Conservation (phyloP, 1,139 yeast genomes). For the Magnusiomyces suaveolens region DNA sequence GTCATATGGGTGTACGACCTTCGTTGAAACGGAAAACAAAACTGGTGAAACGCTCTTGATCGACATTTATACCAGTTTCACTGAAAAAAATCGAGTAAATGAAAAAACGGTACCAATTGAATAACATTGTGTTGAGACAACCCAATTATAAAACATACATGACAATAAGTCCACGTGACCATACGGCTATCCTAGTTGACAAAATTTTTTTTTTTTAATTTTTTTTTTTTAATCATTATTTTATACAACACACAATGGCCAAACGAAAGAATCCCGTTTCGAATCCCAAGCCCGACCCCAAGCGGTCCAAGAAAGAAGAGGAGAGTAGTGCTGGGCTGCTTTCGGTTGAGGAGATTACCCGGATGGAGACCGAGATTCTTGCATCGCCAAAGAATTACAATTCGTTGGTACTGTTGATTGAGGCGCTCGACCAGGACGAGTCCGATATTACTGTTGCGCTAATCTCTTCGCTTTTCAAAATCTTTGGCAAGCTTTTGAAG, state of each 20-base stretch:
- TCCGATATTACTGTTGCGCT: slow-evolving; percentile 25
- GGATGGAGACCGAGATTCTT: slow-evolving; percentile 22
- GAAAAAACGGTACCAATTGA: too few relatives aligned
- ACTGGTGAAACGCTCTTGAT: too few relatives aligned
- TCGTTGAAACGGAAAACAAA: too few relatives aligned
- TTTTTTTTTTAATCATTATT: neutral
- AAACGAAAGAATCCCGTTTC: neutral
- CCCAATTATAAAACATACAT: too few relatives aligned
- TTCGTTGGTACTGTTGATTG: slow-evolving; percentile 40
- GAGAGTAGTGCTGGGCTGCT: neutral
- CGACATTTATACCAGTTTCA: too few relatives aligned
- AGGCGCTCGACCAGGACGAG: slow-evolving; percentile 29
- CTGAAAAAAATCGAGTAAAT: too few relatives aligned
- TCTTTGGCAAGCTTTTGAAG: slow-evolving; percentile 49
- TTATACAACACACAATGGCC: neutral
- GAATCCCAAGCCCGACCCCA: neutral
- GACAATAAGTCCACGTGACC: too few relatives aligned
- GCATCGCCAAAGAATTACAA: slow-evolving; percentile 44
- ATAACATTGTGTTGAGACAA: too few relatives aligned
- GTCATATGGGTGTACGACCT: too few relatives aligned
- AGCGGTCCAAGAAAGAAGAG: neutral
- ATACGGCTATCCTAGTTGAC: too few relatives aligned
- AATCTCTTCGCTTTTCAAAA: slow-evolving; percentile 43
- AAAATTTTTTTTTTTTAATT: too few relatives aligned
- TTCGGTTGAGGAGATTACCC: slow-evolving; percentile 6